Conservation (phyloP, 495 filamentous ascomycete species). For the Trichoderma asperelloides region DNA sequence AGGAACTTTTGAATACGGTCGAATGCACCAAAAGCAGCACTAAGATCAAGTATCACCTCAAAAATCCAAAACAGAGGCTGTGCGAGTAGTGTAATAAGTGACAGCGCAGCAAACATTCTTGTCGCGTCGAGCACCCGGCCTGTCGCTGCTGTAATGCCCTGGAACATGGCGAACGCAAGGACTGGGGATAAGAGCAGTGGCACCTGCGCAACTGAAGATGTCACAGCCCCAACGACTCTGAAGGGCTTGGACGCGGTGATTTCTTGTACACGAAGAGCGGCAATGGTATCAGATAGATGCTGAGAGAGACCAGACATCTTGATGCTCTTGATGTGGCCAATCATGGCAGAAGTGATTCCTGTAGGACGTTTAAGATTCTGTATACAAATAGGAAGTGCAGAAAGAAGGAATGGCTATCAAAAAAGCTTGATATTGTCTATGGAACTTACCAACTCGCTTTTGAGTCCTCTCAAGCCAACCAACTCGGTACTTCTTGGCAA, state of each 20-base stretch:
- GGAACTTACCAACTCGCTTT: constrained; percentile 22
- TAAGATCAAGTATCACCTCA: constrained; percentile 9
- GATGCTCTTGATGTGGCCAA: constrained; percentile 32
- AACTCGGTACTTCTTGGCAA: constrained; percentile 20
- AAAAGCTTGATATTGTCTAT: neutral
- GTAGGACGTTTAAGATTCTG: neutral
- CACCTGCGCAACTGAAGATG: constrained; percentile 13
- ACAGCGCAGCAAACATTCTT: constrained; percentile 17
- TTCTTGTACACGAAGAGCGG: constrained; percentile 26
- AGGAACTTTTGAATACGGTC: constrained; percentile 30
- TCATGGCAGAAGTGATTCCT: constrained; percentile 23
- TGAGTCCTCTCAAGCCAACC: constrained; percentile 32
- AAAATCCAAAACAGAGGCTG: constrained; percentile 15
- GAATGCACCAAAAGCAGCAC: constrained; percentile 27
- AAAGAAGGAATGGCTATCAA: too few species aligned
- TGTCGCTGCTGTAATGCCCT: constrained; percentile 2
- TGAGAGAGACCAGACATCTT: constrained; percentile 30
- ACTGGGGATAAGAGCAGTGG: constrained; percentile 15
- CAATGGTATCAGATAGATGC: constrained; percentile 19
- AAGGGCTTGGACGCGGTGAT: constrained; percentile 21
- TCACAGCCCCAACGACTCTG: constrained; percentile 15
- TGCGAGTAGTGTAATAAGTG: constrained; percentile 16
- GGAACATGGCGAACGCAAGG: constrained; percentile 15
- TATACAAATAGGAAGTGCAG: too few species aligned
- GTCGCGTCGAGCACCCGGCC: constrained; percentile 13